Evolutionary conservation across 2,329 filamentous ascomycete genomes (phyloP).

Genomic region (Bipolaris oryzae): DNA sequence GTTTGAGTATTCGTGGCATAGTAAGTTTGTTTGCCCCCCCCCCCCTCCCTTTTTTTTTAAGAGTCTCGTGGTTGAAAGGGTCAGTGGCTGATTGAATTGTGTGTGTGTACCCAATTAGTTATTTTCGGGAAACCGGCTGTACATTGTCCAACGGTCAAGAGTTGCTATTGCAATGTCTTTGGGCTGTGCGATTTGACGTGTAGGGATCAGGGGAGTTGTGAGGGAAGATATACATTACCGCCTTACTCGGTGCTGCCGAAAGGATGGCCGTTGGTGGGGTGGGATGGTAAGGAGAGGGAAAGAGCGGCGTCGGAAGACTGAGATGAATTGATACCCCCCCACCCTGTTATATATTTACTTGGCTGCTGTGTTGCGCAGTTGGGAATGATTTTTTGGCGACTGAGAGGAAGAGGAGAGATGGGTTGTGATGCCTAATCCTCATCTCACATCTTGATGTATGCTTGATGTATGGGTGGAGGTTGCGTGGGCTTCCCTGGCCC

Average conservation of each 20-base stretch:
- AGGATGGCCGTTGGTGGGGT: constrained; percentile 67
- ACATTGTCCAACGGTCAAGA: constrained; percentile 65
- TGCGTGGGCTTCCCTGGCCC: too few relatives aligned
- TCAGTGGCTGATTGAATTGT: background rate
- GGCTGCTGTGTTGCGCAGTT: background rate
- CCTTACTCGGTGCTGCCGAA: constrained; percentile 62
- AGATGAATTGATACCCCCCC: constrained; percentile 1
- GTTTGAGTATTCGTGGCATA: constrained; percentile 66
- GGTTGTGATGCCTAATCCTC: too few relatives aligned
- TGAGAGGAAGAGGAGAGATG: too few relatives aligned
- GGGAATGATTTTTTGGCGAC: background rate
- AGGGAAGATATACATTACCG: constrained; percentile 65
- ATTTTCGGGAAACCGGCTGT: constrained; percentile 52
- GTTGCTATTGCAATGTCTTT: constrained; percentile 72
- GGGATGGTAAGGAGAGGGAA: constrained; percentile 50
- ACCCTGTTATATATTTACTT: too few relatives aligned
- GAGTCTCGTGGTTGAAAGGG: too few relatives aligned
- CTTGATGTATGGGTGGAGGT: too few relatives aligned
- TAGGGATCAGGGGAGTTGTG: constrained; percentile 55
- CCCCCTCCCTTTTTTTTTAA: too few relatives aligned
- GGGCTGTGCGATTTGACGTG: constrained; percentile 62
- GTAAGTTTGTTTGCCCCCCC: constrained; percentile 43
- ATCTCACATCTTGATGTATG: too few relatives aligned
- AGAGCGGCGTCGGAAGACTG: constrained; percentile 30
- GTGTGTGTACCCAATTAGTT: constrained; percentile 36